A percentile compares a stretch with the other conserved stretches of the same genome.
Conservation (phyloP, 176 grass and related monocot species). For the Cenchrus purpureus region DNA sequence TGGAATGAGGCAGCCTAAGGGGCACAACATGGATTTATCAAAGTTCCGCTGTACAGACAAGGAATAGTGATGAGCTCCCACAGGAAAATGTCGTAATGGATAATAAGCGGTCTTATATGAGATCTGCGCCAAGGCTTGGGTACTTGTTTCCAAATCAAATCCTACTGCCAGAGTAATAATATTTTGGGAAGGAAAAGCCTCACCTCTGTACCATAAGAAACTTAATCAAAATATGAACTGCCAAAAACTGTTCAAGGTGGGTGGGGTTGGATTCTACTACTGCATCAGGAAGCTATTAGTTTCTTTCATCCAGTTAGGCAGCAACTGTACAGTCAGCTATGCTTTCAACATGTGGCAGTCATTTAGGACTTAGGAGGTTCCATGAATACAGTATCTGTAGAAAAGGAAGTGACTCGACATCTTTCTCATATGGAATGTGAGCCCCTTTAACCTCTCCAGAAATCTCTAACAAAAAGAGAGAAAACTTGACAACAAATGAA, state of each 20-base stretch:
- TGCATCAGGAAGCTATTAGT: not conserved
- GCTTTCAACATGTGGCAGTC: not conserved
- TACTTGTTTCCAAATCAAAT: slow-evolving; percentile 13
- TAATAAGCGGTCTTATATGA: not conserved
- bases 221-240: not conserved
- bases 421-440: not conserved
- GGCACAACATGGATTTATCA: not conserved
- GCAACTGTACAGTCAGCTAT: not conserved
- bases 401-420: not conserved
- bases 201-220: not conserved
- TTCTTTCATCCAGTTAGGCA: slow-evolving; percentile 17
- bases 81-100: not conserved
- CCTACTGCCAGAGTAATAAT: not conserved
- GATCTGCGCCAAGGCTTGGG: not conserved
- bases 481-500: not conserved
- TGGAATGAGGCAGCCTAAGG: slow-evolving; percentile 2
- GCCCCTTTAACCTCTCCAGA: slow-evolving; percentile 12
- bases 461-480: not conserved
- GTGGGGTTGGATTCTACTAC: not conserved
- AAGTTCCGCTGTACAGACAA: slow-evolving; percentile 19
- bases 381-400: not conserved
- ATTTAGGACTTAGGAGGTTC: slow-evolving; percentile 2
- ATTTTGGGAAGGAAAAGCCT: not conserved
- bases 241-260: not conserved
- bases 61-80: not conserved